phyloP scores from a whole-genome alignment of 1,284 basidiomycete genomes.

The Ganoderma resinaceum region DNA sequence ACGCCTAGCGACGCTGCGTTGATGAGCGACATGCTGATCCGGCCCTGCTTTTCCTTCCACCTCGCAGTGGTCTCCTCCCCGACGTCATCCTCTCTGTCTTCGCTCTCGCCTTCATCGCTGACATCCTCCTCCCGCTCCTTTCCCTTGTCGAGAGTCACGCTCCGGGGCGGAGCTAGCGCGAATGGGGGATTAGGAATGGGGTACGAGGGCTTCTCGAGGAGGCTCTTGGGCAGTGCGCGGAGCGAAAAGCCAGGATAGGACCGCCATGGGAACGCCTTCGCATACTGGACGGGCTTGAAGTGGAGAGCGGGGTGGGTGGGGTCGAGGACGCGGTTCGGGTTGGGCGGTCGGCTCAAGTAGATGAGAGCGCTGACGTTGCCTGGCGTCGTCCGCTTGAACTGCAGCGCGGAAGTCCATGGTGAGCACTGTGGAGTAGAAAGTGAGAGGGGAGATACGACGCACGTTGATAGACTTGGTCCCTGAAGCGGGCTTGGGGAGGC shows the following conservation, averaged over 20 bases:
- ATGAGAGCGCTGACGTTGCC: constrained; percentile 28
- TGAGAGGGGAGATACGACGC: not conserved
- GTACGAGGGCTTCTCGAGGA: constrained; percentile 25
- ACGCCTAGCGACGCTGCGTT: constrained; percentile 29
- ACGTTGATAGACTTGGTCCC: constrained; percentile 34
- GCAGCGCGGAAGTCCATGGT: not conserved
- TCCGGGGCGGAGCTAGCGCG: constrained; percentile 10
- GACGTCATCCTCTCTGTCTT: not conserved
- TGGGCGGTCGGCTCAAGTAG: constrained; percentile 8
- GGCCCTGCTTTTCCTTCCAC: constrained; percentile 3
- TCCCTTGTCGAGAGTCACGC: not conserved
- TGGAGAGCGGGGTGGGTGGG: constrained; percentile 31
- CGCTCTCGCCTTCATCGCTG: not conserved
- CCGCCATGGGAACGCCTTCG: constrained; percentile 19
- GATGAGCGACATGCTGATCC: constrained; percentile 39
- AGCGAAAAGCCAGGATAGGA: constrained; percentile 27
- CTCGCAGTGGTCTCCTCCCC: not conserved
- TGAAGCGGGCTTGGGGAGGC: constrained; percentile 24
- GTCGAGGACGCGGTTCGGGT: constrained; percentile 19
- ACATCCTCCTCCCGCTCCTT: not conserved
- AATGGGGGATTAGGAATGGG: constrained; percentile 37
- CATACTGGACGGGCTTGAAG: constrained; percentile 5
- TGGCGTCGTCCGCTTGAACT: constrained; percentile 42
- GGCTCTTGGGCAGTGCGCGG: constrained; percentile 37
- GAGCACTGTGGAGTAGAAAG: not conserved